Evolutionary conservation across 768 basidiomycete species (phyloP).

Genomic region (Punctularia strigosozonata): DNA sequence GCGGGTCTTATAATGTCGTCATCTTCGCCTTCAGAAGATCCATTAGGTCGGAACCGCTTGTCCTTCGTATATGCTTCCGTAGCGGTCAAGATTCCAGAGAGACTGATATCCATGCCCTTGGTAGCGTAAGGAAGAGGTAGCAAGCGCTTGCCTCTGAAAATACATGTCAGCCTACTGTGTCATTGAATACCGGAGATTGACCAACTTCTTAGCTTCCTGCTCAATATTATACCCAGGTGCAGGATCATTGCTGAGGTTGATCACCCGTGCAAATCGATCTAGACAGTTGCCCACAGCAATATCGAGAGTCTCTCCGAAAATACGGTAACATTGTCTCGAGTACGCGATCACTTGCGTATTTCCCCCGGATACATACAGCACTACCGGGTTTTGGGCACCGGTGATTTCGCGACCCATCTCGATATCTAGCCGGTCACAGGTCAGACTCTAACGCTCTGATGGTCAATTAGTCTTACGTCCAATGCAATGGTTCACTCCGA

Average conservation of each 20-base stretch:
- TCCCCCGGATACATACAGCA: constrained; percentile 96
- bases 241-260: constrained; percentile 91
- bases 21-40: constrained; percentile 25
- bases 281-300: constrained; percentile 99
- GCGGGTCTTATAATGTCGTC: constrained; percentile 80
- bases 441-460: too few relatives aligned
- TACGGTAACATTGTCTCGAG: constrained; percentile 92
- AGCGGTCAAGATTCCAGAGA: constrained; percentile 89
- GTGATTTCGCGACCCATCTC: constrained; percentile 98
- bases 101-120: constrained; percentile 96
- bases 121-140: constrained; percentile 87
- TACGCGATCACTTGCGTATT: constrained; percentile 99
- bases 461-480: constrained; percentile 72
- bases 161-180: background rate
- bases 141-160: constrained; percentile 66
- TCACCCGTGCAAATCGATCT: constrained; percentile 92
- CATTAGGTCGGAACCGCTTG: constrained; percentile 60
- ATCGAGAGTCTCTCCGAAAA: constrained; percentile 97
- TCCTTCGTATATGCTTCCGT: constrained; percentile 82
- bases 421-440: too few relatives aligned
- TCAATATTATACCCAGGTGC: constrained; percentile 97
- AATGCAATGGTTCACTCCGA: constrained; percentile 98
- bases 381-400: constrained; percentile 88
- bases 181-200: constrained; percentile 4
- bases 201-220: constrained; percentile 82